Evolutionary conservation across 202 grass and related monocot genomes (phyloP), one percentile per base, ranked within the genome.

Genomic region (Elaeis oleifera): DNA sequence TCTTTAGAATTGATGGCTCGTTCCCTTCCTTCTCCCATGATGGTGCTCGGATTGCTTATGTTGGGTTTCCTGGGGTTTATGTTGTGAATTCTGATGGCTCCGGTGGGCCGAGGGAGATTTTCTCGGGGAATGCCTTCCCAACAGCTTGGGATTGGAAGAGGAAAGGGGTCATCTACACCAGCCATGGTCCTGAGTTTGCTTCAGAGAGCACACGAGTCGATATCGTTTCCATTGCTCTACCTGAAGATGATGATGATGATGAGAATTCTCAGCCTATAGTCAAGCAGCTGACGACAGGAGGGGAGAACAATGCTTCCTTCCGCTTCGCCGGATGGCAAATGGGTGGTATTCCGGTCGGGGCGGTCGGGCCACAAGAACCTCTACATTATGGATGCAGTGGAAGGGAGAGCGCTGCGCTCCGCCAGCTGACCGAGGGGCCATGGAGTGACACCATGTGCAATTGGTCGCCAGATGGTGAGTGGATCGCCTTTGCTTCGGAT

Each of bases 401-500:
- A 81, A 31, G 92, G 92, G 92, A 97, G 71, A 73, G 73, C 48
- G 69, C 78, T 0, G 79, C 74, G 53, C 54, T 97, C 27, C 75
- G 52, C 8, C 84, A 61, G 36, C 84, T 97, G 20, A 97, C 87
- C 0, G 76, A 90, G 25, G 92, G 92, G 0, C 81, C 92, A 0
- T 96, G 92, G 87, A 81, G 69, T 0, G 92, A 96, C 78, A 96
- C 87, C 16, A 97, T 91, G 87, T 91, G 92, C 84, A 97, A 81
- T 57, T 97, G 87, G 92, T 91, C 92, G 1, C 87, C 87, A 0
- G 84, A 91, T 16, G 84, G 92, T 18, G 87, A 97, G 57, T 97
- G 92, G 92, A 97, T 97, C 51, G 87, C 92, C 64, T 97, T 91
- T 53, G 73, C 92, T n/a, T 97, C 87, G 18, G 82, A 91, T 71